Evolutionary conservation across 305 asterid genomes (phyloP).

Genomic region (Fraxinus baroniana): DNA sequence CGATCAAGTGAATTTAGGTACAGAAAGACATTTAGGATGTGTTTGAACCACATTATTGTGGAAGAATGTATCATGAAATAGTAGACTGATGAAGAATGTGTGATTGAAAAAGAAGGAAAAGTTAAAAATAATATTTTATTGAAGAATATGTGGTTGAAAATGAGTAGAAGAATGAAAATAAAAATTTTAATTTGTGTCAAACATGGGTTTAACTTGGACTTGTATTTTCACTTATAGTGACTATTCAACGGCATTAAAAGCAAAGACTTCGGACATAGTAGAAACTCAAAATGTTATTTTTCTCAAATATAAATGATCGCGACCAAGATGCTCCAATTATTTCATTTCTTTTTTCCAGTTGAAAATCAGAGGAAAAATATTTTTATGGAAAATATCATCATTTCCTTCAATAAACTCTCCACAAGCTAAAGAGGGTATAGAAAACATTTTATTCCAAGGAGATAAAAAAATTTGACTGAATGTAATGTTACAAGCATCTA

Average conservation of each 20-base stretch:
- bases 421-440: background rate
- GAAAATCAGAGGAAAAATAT: background rate
- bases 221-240: background rate
- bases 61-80: no score
- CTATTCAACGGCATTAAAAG: background rate
- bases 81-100: no score
- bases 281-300: background rate
- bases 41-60: no score
- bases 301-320: background rate
- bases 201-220: background rate
- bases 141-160: no score
- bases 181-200: no score
- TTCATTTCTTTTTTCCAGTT: background rate
- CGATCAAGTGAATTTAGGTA: background rate
- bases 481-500: background rate
- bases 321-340: background rate
- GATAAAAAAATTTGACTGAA: background rate
- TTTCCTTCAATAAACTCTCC: conserved; percentile 1
- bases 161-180: no score
- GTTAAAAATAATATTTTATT: no score
- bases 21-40: background rate
- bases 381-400: background rate
- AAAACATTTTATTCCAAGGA: background rate
- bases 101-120: no score
- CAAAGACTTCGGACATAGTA: background rate